Evolutionary conservation across 768 basidiomycete genomes (phyloP), one percentile per base, ranked within the genome.

Genomic region (Trametes cingulata): DNA sequence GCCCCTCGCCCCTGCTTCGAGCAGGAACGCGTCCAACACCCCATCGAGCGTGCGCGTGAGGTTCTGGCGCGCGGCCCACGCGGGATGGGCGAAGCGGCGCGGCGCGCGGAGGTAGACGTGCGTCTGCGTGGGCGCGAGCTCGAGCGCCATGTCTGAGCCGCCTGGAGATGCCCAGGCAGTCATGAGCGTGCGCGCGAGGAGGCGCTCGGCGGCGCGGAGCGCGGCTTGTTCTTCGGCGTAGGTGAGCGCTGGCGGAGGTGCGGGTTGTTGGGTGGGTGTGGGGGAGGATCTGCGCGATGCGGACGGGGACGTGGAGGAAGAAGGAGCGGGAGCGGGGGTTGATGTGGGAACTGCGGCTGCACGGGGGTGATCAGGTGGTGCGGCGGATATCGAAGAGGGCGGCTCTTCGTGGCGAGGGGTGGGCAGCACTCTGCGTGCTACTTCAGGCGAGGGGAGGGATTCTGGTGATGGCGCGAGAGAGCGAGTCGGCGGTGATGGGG

Each of bases 51-150:
- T 68, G 12, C 69, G 43, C 35, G 72, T 72, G 19, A 76, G 58
- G 55, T 76, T 79, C 67, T 82, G 81, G 7, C 78, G 75, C 4
- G 80, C 80, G 35, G 75, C 67, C 80, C 81, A 82, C 7, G 74
- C 71, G 3, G 81, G 76, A 55, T 82, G 81, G 8, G 66, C 62
- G 64, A 82, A 82, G 14, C 79, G 72, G 6, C 81, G 72, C 0
- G 81, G 81, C 0, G 81, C 81, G 45, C 78, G 77, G 20, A 82
- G 72, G 12, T 80, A 69, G 46, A 82, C 64, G 27, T 82, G 80
- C 0, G 73, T 80, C 41, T 80, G 79, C 0, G 81, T 82, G 8
- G 81, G 75, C 9, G 75, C 71, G 62, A 81, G 72, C 61, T 81
- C 80, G 33, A 68, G 69, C 14, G 76, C 73, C 51, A 81, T 69